Base-by-base conservation (phyloP, 176 grass and related monocot species). In the Carex myosuroides region DNA sequence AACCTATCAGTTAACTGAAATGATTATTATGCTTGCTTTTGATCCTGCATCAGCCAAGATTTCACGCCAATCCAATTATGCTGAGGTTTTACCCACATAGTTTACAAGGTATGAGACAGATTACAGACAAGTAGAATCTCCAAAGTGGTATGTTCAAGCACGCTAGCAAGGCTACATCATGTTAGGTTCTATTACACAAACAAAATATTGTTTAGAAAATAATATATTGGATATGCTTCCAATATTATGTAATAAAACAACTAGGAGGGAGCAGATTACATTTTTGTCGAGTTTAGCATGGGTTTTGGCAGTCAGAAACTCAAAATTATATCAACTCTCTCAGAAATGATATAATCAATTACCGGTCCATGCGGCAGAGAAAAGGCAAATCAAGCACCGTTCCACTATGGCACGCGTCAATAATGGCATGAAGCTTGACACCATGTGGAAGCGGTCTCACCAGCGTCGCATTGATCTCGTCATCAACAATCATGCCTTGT, bases 401-500 rank as follows among this genome's bases (percentile, higher is more conserved):
- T 58, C 96, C 96, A 79, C 96, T 99, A 67, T 99, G 96, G 84
- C 96, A 99, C 62, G 96, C 90, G 87, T 99, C 96, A 64, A 99
- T 94, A 20, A 99, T 88, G 52, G 96, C 93, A 79, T 99, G 96
- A 90, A 99, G 96, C 80, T 88, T 95, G 70, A 93, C 93, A 58
- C 96, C 96, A 46, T 48, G 85, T 79, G 91, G 91, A 83, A 99
- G 91, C 35, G 93, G 93, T 85, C 93, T 90, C 67, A 99, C 90
- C 65, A 99, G 44, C 0, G 88, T 82, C 18, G 90, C 8, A 88
- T 99, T 99, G 42, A 95, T 95, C 87, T 99, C 96, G 67, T 99
- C 96, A 61, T 99, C 96, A 21, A 99, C 81, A 84, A 99, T 94
- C 96, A 99, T 99, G 85, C 96, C 96, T 66, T 99, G 96, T 8